phyloP scores from a whole-genome alignment of 1,139 yeast species.

The Wickerhamomyces sp. region DNA sequence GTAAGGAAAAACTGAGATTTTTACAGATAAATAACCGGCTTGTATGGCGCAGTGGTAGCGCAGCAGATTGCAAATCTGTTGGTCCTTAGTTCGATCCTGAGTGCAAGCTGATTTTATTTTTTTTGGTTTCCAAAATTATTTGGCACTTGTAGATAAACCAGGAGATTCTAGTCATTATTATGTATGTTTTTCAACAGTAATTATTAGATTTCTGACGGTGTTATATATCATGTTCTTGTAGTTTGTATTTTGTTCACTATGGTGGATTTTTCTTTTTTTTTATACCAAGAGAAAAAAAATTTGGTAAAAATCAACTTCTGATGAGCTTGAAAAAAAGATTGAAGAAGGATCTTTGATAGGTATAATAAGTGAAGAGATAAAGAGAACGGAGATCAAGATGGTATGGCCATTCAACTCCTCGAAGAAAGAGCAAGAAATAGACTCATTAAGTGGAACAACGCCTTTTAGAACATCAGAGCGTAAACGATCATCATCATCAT shows the following conservation, averaged over 20 bases:
- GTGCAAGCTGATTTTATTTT: constrained; percentile 52
- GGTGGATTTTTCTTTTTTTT: too few relatives aligned
- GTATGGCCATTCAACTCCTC: constrained; percentile 8
- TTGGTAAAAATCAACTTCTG: too few relatives aligned
- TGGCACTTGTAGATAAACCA: too few relatives aligned
- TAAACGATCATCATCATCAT: constrained; percentile 2
- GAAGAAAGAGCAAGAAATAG: background rate
- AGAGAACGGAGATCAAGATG: background rate
- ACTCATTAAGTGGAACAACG: background rate
- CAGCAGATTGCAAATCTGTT: constrained; percentile 90
- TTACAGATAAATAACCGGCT: constrained; percentile 31
- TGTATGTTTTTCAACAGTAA: background rate
- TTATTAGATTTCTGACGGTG: background rate
- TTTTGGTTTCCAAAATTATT: too few relatives aligned
- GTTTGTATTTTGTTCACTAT: too few relatives aligned
- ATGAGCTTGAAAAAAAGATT: background rate
- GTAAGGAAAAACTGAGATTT: too few relatives aligned
- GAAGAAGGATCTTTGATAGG: background rate
- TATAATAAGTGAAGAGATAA: background rate
- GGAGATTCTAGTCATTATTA: too few relatives aligned
- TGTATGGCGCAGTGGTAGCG: constrained; percentile 90
- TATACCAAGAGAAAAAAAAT: too few relatives aligned
- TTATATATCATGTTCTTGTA: too few relatives aligned
- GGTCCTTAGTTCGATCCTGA: constrained; percentile 86
- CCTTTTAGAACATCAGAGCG: constrained; percentile 15